phyloP scores from a whole-genome alignment of 78 protist genomes.

The Polysphondylium violaceum region DNA sequence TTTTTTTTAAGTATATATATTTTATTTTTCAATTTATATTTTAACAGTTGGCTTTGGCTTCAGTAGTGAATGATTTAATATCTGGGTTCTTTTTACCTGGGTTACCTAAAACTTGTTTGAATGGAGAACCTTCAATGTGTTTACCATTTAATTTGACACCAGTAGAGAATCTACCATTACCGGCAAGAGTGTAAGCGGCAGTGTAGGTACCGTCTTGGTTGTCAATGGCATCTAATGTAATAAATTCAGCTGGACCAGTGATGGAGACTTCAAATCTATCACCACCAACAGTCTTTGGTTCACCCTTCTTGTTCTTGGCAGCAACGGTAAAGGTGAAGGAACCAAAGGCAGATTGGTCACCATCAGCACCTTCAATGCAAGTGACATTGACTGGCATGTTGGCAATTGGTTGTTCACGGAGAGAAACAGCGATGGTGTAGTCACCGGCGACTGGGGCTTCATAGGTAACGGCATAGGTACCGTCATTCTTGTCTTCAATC shows the following conservation, averaged over 20 bases:
- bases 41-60: conserved; percentile 1
- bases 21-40: background rate
- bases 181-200: conserved; percentile 71
- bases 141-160: conserved; percentile 81
- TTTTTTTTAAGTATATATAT: background rate
- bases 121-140: conserved; percentile 83
- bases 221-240: conserved; percentile 55
- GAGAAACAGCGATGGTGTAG: conserved; percentile 49
- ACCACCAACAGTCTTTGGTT: conserved; percentile 77
- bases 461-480: conserved; percentile 78
- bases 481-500: conserved; percentile 83
- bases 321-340: conserved; percentile 84
- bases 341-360: conserved; percentile 57
- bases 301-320: conserved; percentile 83
- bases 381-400: conserved; percentile 74
- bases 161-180: conserved; percentile 74
- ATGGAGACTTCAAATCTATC: conserved; percentile 71
- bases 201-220: conserved; percentile 82
- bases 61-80: conserved; percentile 49
- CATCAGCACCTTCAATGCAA: conserved; percentile 81
- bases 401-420: conserved; percentile 60
- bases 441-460: conserved; percentile 70
- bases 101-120: conserved; percentile 66
- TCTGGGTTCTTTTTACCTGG: conserved; percentile 74
- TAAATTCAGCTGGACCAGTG: conserved; percentile 76